These are phyloP conservation scores for Oleoguttula mirabilis DNA, from an alignment of 495 filamentous ascomycete genomes.

Conservation along the genomic window DNA sequence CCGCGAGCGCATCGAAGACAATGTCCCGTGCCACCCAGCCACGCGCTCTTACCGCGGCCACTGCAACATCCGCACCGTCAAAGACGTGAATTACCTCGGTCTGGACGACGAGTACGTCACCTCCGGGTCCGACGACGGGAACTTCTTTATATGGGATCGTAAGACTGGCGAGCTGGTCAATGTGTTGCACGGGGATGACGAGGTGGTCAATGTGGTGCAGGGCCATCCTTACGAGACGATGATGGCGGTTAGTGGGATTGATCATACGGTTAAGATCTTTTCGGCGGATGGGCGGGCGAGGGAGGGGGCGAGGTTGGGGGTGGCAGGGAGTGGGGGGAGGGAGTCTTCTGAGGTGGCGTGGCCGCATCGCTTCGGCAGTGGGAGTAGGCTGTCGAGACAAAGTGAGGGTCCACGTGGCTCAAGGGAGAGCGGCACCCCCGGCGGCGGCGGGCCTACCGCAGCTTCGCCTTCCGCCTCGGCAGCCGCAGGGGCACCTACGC, in stretches of 20 bases:
- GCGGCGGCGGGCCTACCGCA: neutral
- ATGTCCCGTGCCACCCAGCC: conserved; percentile 47
- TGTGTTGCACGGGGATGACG: conserved; percentile 58
- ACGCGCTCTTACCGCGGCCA: conserved; percentile 52
- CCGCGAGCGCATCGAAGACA: conserved; percentile 37
- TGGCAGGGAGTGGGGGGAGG: conserved; percentile 36
- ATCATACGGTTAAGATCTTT: conserved; percentile 67
- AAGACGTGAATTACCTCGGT: conserved; percentile 64
- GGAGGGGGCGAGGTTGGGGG: conserved; percentile 42
- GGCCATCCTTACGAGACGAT: conserved; percentile 63
- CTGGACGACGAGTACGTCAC: conserved; percentile 65
- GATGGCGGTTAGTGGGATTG: conserved; percentile 59
- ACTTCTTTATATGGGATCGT: conserved; percentile 61
- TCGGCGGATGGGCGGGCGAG: conserved; percentile 51
- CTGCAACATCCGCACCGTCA: conserved; percentile 63
- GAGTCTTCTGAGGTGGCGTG: conserved; percentile 31
- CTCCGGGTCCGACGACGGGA: conserved; percentile 55
- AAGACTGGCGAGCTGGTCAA: conserved; percentile 53
- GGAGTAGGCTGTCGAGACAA: neutral
- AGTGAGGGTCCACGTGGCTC: neutral
- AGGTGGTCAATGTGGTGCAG: conserved; percentile 64
- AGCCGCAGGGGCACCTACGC: too few relatives aligned
- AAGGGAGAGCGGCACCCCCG: neutral
- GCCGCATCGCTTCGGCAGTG: conserved; percentile 9
- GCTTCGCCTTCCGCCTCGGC: too few relatives aligned